Evolutionary conservation across 352 stramenopile species (phyloP).

Genomic region (Phytophthora kernoviae): DNA sequence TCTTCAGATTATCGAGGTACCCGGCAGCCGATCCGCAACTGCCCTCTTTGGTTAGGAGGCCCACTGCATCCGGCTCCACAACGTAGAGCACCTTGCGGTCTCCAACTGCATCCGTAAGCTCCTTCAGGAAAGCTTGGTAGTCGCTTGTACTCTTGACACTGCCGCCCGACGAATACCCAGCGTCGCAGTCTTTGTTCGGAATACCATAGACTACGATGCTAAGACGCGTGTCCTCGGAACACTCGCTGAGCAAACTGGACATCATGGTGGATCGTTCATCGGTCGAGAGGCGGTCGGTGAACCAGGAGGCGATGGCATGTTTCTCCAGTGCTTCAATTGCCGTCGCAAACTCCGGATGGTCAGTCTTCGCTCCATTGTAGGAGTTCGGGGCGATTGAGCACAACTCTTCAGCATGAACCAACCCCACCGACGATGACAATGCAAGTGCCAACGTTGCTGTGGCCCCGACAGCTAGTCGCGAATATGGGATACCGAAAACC

Average conservation of each 20-base stretch:
- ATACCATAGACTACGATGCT: constrained; percentile 67
- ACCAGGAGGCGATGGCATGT: constrained; percentile 56
- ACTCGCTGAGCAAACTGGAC: constrained; percentile 33
- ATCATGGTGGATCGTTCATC: constrained; percentile 27
- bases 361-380: constrained; percentile 35
- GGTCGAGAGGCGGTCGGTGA: constrained; percentile 42
- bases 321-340: constrained; percentile 43
- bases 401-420: constrained; percentile 24
- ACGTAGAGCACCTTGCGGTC: constrained; percentile 64
- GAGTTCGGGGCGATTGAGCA: constrained; percentile 35
- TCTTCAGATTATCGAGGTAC: constrained; percentile 56
- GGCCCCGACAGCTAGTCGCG: constrained; percentile 4
- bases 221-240: constrained; percentile 37
- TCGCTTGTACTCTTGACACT: constrained; percentile 37
- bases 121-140: constrained; percentile 49
- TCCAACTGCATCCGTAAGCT: constrained; percentile 38
- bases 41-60: constrained; percentile 42
- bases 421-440: neutral
- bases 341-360: constrained; percentile 35
- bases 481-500: constrained; percentile 11
- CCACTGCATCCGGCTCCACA: constrained; percentile 60
- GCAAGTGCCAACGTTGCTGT: constrained; percentile 10
- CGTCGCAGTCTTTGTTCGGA: constrained; percentile 64
- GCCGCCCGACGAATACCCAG: constrained; percentile 39
- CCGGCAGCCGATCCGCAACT: constrained; percentile 43